Evolutionary conservation across 2,329 filamentous ascomycete genomes (phyloP).

Genomic region (Aspergillus luchuensis): DNA sequence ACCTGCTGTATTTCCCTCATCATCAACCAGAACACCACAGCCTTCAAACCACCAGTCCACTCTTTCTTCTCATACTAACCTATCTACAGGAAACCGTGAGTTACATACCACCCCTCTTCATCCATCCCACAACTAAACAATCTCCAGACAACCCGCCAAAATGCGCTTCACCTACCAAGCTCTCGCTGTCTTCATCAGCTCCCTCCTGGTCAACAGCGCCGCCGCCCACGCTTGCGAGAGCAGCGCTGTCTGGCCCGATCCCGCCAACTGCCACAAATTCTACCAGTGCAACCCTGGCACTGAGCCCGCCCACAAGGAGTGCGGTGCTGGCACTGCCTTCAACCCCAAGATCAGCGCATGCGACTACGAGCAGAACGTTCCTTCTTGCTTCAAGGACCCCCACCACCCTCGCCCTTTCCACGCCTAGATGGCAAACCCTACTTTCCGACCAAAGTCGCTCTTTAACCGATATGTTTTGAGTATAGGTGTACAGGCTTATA

Average conservation of each 20-base stretch:
- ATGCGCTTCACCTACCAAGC: slow-evolving; percentile 6
- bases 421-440: not conserved
- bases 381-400: not conserved
- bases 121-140: not conserved
- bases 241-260: not conserved
- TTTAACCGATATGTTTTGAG: too few species aligned
- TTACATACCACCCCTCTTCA: not conserved
- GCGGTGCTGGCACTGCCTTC: not conserved
- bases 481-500: too few species aligned
- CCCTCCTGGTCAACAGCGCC: slow-evolving; percentile 2
- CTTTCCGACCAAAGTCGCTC: too few species aligned
- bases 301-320: not conserved
- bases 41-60: not conserved
- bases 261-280: not conserved
- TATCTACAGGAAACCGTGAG: not conserved
- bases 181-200: not conserved
- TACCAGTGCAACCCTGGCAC: not conserved
- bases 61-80: slow-evolving; percentile 5
- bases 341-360: not conserved
- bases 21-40: not conserved
- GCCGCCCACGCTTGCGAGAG: not conserved
- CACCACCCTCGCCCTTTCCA: not conserved
- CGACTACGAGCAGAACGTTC: not conserved
- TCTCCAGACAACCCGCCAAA: not conserved
- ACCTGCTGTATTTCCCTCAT: not conserved